These are phyloP conservation scores for Lactarius sanguifluus DNA, from an alignment of 768 basidiomycete genomes.

Conservation along the genomic window DNA sequence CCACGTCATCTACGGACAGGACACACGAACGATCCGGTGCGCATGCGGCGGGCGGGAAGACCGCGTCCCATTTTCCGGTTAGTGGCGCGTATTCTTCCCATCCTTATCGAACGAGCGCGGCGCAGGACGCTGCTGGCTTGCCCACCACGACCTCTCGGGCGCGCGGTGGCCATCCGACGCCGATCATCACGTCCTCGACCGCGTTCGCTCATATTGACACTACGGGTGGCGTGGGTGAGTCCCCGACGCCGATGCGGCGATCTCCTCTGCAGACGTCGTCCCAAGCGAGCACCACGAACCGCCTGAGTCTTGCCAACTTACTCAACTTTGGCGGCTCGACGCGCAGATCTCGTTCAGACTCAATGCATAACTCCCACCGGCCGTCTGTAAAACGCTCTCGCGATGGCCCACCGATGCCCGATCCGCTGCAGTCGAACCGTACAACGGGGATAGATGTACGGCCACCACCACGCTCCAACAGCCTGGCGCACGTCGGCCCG, in stretches of 20 bases:
- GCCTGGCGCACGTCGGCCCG: constrained; percentile 28
- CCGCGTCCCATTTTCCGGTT: constrained; percentile 30
- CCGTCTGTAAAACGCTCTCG: constrained; percentile 13
- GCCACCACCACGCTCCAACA: constrained; percentile 6
- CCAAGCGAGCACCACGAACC: constrained; percentile 35
- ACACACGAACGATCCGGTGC: constrained; percentile 2
- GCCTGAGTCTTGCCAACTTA: constrained; percentile 54
- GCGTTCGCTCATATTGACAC: constrained; percentile 48
- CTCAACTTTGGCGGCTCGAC: constrained; percentile 45
- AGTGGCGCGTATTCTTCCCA: constrained; percentile 27
- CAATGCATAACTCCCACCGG: background rate
- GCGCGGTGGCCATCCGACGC: constrained; percentile 23
- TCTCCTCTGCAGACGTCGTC: constrained; percentile 32
- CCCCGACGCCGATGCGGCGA: constrained; percentile 44
- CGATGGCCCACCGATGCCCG: constrained; percentile 10
- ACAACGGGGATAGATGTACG: constrained; percentile 22
- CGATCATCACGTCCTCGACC: constrained; percentile 36
- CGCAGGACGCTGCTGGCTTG: background rate
- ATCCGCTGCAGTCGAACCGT: constrained; percentile 30
- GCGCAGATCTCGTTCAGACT: constrained; percentile 20
- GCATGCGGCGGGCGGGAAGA: constrained; percentile 25
- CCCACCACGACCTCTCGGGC: background rate
- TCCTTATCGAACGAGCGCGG: constrained; percentile 19
- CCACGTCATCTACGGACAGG: constrained; percentile 16
- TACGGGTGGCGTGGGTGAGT: constrained; percentile 64